These are phyloP conservation scores for Luvunga scandens DNA, from an alignment of 345 rosid species.

Conservation along the genomic window DNA sequence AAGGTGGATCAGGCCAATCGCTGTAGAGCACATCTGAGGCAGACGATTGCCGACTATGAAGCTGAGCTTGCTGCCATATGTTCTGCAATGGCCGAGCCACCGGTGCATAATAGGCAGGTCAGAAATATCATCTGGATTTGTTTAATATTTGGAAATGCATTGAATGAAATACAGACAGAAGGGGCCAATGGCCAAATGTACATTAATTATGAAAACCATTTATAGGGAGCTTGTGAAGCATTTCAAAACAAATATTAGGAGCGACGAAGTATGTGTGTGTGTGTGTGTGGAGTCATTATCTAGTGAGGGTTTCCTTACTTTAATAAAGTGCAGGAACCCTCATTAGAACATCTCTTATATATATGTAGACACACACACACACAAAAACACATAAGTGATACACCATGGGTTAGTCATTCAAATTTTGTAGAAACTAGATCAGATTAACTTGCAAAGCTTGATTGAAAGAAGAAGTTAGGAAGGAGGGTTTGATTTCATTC, in stretches of 20 bases:
- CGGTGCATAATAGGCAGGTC: slow-evolving; percentile 87
- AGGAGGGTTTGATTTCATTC: not conserved
- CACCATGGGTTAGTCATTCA: not conserved
- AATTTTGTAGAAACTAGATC: not conserved
- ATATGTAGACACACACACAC: no score
- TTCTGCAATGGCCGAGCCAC: slow-evolving; percentile 85
- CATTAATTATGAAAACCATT: not conserved
- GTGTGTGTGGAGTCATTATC: no score
- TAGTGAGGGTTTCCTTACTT: no score
- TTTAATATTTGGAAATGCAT: not conserved
- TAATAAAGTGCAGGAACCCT: no score
- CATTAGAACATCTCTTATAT: no score
- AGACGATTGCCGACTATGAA: slow-evolving; percentile 80
- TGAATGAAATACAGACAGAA: not conserved
- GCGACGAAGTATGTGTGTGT: not conserved
- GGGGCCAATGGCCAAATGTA: not conserved
- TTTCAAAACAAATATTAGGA: not conserved
- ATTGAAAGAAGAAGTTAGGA: not conserved
- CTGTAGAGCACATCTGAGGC: slow-evolving; percentile 79
- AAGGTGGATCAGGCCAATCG: slow-evolving; percentile 86
- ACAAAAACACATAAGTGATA: not conserved
- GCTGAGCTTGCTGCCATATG: slow-evolving; percentile 89
- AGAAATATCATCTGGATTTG: not conserved
- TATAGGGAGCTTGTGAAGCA: not conserved
- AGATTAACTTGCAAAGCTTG: not conserved